Evolutionary conservation across 768 basidiomycete genomes (phyloP), one percentile per base, ranked within the genome.

Genomic region (Tricholoma saponaceum): DNA sequence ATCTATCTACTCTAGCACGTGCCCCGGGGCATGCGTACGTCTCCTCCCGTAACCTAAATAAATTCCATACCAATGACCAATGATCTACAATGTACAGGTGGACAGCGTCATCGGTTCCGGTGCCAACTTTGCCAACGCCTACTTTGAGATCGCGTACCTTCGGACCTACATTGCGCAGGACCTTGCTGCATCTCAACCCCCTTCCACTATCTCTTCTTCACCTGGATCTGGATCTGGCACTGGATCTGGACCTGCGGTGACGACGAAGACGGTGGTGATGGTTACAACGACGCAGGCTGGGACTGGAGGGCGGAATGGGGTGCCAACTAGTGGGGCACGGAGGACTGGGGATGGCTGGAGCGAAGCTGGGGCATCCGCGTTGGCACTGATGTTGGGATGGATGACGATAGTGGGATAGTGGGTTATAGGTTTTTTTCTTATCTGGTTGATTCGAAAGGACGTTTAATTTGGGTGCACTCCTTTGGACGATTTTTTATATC

Each of bases 101-200:
- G 77, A 83, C 62, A 72, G 83, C 18, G 67, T 82, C 49, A 79
- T 81, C 9, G 63, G 77, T 13, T 78, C 78, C 2, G 70, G 68
- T 43, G 71, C 72, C 30, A 79, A 73, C 47, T 85, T 75, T 65
- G 75, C 78, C 60, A 67, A 74, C 18, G 83, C 83, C 0, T 83
- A 79, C 66, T 88, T 84, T 70, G 85, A 86, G 66, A 79, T 89
- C 63, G 67, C 73, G 33, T 83, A 80, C 60, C 70, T 88, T 61
- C 76, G 82, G 37, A 82, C 84, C 10, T 89, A 86, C 66, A 73
- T 77, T 13, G 78, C 74, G 0, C 64, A 66, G 16, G 65, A 62
- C 10, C 50, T 64, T 8, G 39, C 65, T 30, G 61, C 28, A 2
- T 50, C 47, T 6, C 26, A 3, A 7, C 8, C 47, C 30, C 16